phyloP scores from a whole-genome alignment of 2,329 filamentous ascomycete species.

The Epicoccum nigrum region DNA sequence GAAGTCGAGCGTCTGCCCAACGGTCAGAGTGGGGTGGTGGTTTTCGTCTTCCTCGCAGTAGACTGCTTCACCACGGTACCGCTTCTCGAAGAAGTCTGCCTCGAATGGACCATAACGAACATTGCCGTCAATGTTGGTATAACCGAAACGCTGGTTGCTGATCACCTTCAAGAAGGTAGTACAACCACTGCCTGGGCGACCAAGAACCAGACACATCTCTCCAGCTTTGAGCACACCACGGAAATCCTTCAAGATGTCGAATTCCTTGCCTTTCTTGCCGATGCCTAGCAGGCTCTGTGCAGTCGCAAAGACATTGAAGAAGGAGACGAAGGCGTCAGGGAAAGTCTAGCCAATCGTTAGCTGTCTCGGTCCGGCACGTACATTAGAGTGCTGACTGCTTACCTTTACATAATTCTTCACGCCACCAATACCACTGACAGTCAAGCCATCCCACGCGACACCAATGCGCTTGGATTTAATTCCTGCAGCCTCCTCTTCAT shows the following conservation, averaged over 20 bases:
- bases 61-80: constrained; percentile 80
- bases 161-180: constrained; percentile 62
- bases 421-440: constrained; percentile 76
- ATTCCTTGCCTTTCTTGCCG: constrained; percentile 71
- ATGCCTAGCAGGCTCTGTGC: constrained; percentile 67
- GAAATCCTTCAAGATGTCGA: constrained; percentile 76
- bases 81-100: constrained; percentile 69
- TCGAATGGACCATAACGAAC: constrained; percentile 79
- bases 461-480: constrained; percentile 77
- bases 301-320: constrained; percentile 76
- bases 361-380: constrained; percentile 19
- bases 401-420: constrained; percentile 69
- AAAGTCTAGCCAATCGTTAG: constrained; percentile 62
- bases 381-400: constrained; percentile 15
- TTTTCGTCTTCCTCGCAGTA: constrained; percentile 89
- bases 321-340: constrained; percentile 75
- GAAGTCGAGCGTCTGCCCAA: constrained; percentile 85
- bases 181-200: constrained; percentile 70
- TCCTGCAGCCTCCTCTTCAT: constrained; percentile 75
- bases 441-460: constrained; percentile 78
- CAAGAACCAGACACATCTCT: constrained; percentile 87
- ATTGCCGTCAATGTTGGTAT: constrained; percentile 69
- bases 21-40: constrained; percentile 83
- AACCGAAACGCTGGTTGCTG: constrained; percentile 63
- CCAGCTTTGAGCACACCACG: constrained; percentile 66